Evolutionary conservation across 371 early-diverging fungal genomes (phyloP).

Genomic region (Cokeromyces recurvatus): DNA sequence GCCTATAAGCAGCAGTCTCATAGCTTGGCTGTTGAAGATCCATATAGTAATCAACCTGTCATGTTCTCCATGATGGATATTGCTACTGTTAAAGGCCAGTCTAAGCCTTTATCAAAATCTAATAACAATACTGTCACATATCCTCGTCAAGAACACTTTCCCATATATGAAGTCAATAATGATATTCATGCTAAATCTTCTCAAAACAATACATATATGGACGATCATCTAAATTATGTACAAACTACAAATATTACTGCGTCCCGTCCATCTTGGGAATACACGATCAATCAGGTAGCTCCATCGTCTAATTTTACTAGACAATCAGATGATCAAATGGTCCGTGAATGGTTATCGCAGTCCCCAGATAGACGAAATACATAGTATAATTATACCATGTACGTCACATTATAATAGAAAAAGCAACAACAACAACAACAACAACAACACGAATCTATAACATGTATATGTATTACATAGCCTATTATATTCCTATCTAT

Average conservation of each 20-base stretch:
- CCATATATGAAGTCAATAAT: too few relatives aligned
- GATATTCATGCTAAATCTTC: too few relatives aligned
- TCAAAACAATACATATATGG: neutral
- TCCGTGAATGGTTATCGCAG: constrained; percentile 25
- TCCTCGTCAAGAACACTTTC: too few relatives aligned
- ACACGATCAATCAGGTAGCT: neutral
- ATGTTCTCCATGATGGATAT: constrained; percentile 37
- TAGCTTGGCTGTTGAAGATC: constrained; percentile 32
- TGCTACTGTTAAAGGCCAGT: neutral
- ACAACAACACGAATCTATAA: too few relatives aligned
- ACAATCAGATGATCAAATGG: neutral
- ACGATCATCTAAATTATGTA: too few relatives aligned
- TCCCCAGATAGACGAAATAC: constrained; percentile 22
- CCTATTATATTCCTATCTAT: too few relatives aligned
- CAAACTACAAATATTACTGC: too few relatives aligned
- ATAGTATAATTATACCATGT: neutral
- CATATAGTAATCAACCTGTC: constrained; percentile 32
- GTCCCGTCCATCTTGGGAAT: constrained; percentile 23
- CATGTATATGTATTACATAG: too few relatives aligned
- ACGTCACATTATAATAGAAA: neutral
- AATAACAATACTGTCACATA: neutral
- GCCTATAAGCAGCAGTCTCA: neutral
- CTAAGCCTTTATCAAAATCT: too few relatives aligned
- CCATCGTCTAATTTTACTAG: neutral
- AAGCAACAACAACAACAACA: too few relatives aligned